Conservation (phyloP, 2,329 filamentous ascomycete species). For the Cryphonectria parasitica region DNA sequence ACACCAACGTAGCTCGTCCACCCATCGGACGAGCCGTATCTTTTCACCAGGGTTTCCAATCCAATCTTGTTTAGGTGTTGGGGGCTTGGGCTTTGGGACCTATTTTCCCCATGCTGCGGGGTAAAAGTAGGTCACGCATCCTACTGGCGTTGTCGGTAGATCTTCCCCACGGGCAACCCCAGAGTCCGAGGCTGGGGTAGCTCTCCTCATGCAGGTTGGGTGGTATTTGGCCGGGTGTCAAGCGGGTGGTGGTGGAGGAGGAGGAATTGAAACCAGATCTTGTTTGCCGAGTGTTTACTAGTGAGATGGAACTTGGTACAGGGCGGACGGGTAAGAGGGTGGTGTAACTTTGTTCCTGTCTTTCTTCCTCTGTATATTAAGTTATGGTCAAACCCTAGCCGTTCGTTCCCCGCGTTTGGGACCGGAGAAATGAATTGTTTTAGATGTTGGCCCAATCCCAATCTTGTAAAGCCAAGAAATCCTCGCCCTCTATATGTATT, state of each 20-base stretch:
- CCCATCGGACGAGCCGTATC: background rate
- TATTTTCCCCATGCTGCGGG: background rate
- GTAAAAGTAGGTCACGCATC: constrained; percentile 6
- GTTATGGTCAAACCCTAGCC: background rate
- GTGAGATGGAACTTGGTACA: background rate
- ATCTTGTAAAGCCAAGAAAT: background rate
- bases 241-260: background rate
- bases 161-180: constrained; percentile 4
- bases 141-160: background rate
- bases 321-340: background rate
- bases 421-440: background rate
- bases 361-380: background rate
- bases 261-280: background rate
- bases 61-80: background rate
- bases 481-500: background rate
- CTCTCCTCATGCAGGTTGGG: background rate
- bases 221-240: background rate
- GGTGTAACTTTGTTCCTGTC: constrained; percentile 10
- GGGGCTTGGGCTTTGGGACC: background rate
- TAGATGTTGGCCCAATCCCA: background rate
- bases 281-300: background rate
- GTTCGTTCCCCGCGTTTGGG: background rate
- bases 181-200: background rate
- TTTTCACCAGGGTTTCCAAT: background rate
- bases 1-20: background rate